Evolutionary conservation across 805 yeast species (phyloP).

Genomic region (Schwanniomyces yamadae): DNA sequence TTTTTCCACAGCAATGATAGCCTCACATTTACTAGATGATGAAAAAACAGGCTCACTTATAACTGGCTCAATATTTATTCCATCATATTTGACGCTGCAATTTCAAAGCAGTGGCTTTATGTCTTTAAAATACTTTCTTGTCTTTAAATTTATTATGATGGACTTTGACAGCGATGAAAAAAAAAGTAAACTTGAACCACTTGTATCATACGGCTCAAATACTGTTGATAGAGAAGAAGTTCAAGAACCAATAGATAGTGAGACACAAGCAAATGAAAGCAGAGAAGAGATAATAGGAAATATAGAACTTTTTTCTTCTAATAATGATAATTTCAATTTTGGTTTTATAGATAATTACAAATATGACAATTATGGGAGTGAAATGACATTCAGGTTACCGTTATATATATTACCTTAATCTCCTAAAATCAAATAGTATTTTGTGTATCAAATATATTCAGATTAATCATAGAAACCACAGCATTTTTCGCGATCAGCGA

Average conservation of each 20-base stretch:
- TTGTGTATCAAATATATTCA: background rate
- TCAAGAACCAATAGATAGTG: background rate
- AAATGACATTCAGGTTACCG: conserved; percentile 30
- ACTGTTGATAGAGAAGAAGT: no score
- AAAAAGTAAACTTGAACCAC: no score
- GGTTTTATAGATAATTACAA: no score
- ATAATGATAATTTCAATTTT: background rate
- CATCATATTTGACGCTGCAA: conserved; percentile 31
- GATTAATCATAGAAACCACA: background rate
- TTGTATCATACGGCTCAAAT: no score
- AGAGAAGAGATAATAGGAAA: no score
- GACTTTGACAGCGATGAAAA: conserved; percentile 17
- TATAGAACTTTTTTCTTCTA: no score
- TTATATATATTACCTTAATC: conserved; percentile 16
- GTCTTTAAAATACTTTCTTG: conserved; percentile 35
- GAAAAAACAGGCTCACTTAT: conserved; percentile 12
- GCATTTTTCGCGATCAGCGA: background rate
- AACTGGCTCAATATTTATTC: conserved; percentile 30
- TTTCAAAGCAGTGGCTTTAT: conserved; percentile 36
- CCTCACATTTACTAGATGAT: conserved; percentile 6
- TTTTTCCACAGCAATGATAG: conserved; percentile 27
- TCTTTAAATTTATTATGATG: conserved; percentile 35
- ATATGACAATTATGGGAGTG: conserved; percentile 25
- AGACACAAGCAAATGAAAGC: background rate
- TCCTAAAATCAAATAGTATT: no score